These are phyloP conservation scores for Pseudogymnoascus sp. DNA, from an alignment of 2,329 filamentous ascomycete genomes.

Conservation along the genomic window DNA sequence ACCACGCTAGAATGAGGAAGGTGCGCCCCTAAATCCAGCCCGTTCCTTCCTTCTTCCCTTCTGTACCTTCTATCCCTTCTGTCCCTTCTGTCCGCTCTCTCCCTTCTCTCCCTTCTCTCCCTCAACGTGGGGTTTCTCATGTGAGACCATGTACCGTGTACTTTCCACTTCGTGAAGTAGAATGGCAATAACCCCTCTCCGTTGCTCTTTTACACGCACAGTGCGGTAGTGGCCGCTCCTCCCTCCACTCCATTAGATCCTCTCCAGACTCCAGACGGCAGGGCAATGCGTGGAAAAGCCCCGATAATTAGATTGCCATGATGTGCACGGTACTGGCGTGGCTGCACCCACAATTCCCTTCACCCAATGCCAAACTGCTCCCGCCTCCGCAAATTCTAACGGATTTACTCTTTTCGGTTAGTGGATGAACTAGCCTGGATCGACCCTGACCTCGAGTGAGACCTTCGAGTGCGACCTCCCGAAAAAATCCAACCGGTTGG, in stretches of 20 bases:
- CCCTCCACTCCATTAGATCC: not conserved
- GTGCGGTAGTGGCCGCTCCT: not conserved
- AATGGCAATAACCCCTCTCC: not conserved
- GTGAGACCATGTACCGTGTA: not conserved
- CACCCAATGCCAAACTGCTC: conserved; percentile 3
- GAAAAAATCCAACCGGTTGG: not conserved
- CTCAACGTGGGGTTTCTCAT: not conserved
- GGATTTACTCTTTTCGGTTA: not conserved
- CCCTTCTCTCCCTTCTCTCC: not conserved
- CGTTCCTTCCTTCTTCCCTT: not conserved
- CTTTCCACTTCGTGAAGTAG: not conserved
- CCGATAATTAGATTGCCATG: not conserved
- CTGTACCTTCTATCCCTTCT: not conserved
- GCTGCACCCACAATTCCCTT: conserved; percentile 2
- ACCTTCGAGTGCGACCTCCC: not conserved
- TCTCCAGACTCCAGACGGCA: not conserved
- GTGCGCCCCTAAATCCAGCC: not conserved
- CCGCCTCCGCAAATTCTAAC: not conserved
- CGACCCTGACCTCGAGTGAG: not conserved
- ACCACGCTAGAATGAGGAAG: not conserved
- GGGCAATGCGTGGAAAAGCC: not conserved
- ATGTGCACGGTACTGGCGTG: not conserved
- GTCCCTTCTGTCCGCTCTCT: too few species aligned
- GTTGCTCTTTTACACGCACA: not conserved
- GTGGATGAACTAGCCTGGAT: not conserved